Conservation (phyloP, 2,329 filamentous ascomycete genomes). For the Diaporthe vaccinii region DNA sequence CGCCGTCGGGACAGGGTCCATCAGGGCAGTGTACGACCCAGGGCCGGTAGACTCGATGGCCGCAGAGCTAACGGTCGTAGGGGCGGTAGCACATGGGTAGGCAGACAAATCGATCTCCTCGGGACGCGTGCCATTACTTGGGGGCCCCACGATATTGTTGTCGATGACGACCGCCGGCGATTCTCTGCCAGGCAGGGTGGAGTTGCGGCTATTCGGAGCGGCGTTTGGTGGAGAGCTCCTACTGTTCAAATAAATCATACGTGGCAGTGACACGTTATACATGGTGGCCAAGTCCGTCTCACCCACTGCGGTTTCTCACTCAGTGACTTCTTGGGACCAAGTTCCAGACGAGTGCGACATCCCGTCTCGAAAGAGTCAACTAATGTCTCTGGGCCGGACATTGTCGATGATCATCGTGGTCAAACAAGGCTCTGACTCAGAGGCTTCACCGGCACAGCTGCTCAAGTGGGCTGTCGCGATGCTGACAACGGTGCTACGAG, state of each 20-base stretch:
- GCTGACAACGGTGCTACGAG: background rate
- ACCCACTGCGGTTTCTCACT: background rate
- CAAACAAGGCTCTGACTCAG: background rate
- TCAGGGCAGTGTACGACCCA: conserved; percentile 1
- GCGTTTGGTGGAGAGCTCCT: no score
- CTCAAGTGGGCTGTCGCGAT: background rate
- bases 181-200: background rate
- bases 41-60: conserved; percentile 12
- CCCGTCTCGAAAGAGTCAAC: background rate
- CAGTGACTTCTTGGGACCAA: background rate
- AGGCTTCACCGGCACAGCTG: background rate
- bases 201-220: background rate
- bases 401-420: background rate
- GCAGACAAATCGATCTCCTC: no score
- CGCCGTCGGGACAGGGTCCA: conserved; percentile 14
- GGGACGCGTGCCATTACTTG: background rate
- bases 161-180: background rate
- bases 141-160: background rate
- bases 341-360: background rate
- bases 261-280: conserved; percentile 18
- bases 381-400: background rate
- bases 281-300: background rate
- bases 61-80: conserved; percentile 24
- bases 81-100: conserved; percentile 29
- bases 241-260: background rate